Base-by-base conservation (phyloP, 345 rosid species). In the Durio zibethinus region DNA sequence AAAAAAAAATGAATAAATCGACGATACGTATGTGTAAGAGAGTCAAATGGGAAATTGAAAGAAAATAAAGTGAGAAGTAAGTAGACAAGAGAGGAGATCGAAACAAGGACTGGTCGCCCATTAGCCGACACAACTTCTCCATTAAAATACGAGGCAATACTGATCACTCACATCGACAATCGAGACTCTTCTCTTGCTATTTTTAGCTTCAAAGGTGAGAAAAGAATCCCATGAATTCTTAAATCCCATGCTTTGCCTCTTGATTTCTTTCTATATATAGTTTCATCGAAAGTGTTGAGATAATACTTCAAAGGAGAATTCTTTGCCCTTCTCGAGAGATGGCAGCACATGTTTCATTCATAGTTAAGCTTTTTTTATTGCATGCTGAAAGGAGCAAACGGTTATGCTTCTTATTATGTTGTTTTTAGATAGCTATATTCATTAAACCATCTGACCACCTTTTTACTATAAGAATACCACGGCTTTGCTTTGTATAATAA, bases 111-210 rank as follows among this genome's bases (percentile, higher is more conserved):
- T n/a, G 76, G 62, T 56, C 62, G 61, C 45, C 61, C 48, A 54
- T 72, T 20, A 10, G 63, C 76, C 20, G 76, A 50, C 76, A 72
- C 45, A 27, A 7, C 18, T 71, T 33, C 67, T 64, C 75, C 75
- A 50, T 69, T 45, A n/a, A n/a, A 10, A 10, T 48, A 27, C 50
- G 36, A 71, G 23, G 42, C 60, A 20, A 31, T 21, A 2, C 15
- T 2, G 36, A 59, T n/a, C n/a, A n/a, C n/a, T 62, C 5, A 62
- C n/a, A n/a, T 35, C 43, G n/a, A 72, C 33, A 5, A 21, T 6
- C 62, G 11, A 54, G 31, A 72, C 63, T 11, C 14, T 64, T 36
- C 9, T 4, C 29, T 35, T 31, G 18, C 33, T n/a, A 50, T 50
- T 72, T 56, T 72, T 35, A 72, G 31, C 62, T 72, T 54, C 2